phyloP scores from a whole-genome alignment of 75 land plant species.

The Pinus taeda region DNA sequence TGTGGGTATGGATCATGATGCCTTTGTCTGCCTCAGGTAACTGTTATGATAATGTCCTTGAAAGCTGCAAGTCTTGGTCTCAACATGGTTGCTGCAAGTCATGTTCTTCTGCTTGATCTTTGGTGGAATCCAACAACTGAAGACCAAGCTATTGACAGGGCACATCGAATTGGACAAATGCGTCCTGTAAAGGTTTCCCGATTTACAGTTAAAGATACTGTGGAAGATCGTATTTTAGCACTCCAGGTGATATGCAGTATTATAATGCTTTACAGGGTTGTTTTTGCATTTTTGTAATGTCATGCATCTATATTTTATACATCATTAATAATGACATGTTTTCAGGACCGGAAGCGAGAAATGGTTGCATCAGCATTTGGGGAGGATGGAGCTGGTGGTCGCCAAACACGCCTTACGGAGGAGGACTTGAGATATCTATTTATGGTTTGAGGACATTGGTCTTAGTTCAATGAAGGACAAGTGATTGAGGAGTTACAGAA shows the following conservation, averaged over 20 bases:
- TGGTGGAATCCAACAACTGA: conserved; percentile 99
- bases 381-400: conserved; percentile 61
- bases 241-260: conserved; percentile 60
- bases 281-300: background rate
- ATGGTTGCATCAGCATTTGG: conserved; percentile 99
- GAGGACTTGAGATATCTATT: conserved; percentile 84
- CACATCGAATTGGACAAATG: conserved; percentile 97
- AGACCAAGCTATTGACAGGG: conserved; percentile 98
- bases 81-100: conserved; percentile 93
- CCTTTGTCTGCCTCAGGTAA: conserved; percentile 52
- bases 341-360: conserved; percentile 83
- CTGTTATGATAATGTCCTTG: conserved; percentile 94
- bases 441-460: conserved; percentile 25
- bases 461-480: background rate
- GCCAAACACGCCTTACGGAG: conserved; percentile 59
- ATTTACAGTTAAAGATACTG: conserved; percentile 84
- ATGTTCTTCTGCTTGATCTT: conserved; percentile 92
- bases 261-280: background rate
- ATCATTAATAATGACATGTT: background rate
- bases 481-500: conserved; percentile 3
- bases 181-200: conserved; percentile 86
- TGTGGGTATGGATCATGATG: background rate
- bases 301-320: background rate
- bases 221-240: conserved; percentile 93
- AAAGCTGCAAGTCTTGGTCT: conserved; percentile 97